Evolutionary conservation across 2,329 filamentous ascomycete species (phyloP).

Genomic region (Stagonosporopsis chrysanthemi): DNA sequence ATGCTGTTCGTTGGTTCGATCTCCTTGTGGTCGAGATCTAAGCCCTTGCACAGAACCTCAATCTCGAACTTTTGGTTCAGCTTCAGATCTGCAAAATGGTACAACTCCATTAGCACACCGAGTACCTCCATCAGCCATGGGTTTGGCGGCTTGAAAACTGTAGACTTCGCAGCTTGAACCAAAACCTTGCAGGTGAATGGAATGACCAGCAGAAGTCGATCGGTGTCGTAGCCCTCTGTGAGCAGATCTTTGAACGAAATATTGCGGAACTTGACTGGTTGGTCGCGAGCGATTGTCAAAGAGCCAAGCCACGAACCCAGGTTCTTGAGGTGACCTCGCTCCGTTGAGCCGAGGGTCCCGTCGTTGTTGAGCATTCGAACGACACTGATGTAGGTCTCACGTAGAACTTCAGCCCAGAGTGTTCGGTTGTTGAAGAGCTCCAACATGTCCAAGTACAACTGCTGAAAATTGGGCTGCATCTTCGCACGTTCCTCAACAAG

Average conservation of each 20-base stretch:
- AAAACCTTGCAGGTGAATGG: slow-evolving; percentile 98
- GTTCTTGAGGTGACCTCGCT: slow-evolving; percentile 90
- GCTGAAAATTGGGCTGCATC: slow-evolving; percentile 95
- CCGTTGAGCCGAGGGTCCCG: slow-evolving; percentile 81
- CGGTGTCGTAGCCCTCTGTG: slow-evolving; percentile 91
- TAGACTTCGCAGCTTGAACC: slow-evolving; percentile 81
- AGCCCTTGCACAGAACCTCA: slow-evolving; percentile 92
- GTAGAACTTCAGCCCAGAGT: slow-evolving; percentile 87
- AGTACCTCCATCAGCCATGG: slow-evolving; percentile 99
- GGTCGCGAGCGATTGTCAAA: slow-evolving; percentile 89
- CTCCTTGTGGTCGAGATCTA: slow-evolving; percentile 89
- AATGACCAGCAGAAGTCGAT: slow-evolving; percentile 89
- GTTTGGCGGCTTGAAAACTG: slow-evolving; percentile 92
- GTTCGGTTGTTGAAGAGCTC: slow-evolving; percentile 79
- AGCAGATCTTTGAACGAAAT: slow-evolving; percentile 97
- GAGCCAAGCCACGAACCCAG: slow-evolving; percentile 93
- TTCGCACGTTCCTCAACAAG: slow-evolving; percentile 96
- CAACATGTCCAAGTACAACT: slow-evolving; percentile 89
- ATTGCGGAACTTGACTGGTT: slow-evolving; percentile 94
- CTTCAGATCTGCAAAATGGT: slow-evolving; percentile 91
- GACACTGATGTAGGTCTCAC: slow-evolving; percentile 90
- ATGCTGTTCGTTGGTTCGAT: slow-evolving; percentile 90
- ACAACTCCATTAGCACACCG: slow-evolving; percentile 87
- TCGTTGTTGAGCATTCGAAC: slow-evolving; percentile 90
- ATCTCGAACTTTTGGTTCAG: slow-evolving; percentile 99